Conservation (phyloP, 192 early-diverging fungal species). For the Paraglomus occultum region DNA sequence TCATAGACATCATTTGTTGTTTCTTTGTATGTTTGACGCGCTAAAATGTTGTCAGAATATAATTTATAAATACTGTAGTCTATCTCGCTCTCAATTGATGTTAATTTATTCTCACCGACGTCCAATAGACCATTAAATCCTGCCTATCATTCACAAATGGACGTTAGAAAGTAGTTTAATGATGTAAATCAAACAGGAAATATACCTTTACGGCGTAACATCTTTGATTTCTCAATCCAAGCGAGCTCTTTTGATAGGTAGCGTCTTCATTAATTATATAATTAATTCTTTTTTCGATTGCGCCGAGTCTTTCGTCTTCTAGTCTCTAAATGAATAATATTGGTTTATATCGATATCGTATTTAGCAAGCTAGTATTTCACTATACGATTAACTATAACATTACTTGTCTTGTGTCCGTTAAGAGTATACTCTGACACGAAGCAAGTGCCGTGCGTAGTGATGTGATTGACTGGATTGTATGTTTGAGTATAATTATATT, state of each 20-base stretch:
- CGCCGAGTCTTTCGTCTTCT: constrained; percentile 37
- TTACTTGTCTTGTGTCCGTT: constrained; percentile 1
- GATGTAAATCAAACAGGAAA: not conserved
- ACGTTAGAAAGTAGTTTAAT: not conserved
- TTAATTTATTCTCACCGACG: constrained; percentile 47
- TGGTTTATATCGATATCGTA: not conserved
- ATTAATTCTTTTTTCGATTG: constrained; percentile 52
- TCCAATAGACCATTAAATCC: constrained; percentile 84
- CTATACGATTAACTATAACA: not conserved
- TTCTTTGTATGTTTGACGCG: constrained; percentile 78
- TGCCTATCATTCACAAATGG: constrained; percentile 41
- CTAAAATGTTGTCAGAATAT: constrained; percentile 29
- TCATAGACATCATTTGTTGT: constrained; percentile 69
- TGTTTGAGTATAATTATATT: constrained; percentile 69
- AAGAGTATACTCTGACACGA: constrained; percentile 40
- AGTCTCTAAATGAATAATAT: constrained; percentile 31
- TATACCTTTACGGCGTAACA: constrained; percentile 80
- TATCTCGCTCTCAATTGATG: not conserved
- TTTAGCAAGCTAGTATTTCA: not conserved
- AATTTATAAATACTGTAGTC: not conserved
- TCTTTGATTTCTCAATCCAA: constrained; percentile 77
- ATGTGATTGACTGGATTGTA: constrained; percentile 50
- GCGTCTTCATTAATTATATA: constrained; percentile 71
- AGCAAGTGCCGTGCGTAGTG: constrained; percentile 38
- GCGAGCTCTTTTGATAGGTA: constrained; percentile 64